phyloP scores from a whole-genome alignment of 192 early-diverging fungal genomes.

The Chytriomyces confervae region DNA sequence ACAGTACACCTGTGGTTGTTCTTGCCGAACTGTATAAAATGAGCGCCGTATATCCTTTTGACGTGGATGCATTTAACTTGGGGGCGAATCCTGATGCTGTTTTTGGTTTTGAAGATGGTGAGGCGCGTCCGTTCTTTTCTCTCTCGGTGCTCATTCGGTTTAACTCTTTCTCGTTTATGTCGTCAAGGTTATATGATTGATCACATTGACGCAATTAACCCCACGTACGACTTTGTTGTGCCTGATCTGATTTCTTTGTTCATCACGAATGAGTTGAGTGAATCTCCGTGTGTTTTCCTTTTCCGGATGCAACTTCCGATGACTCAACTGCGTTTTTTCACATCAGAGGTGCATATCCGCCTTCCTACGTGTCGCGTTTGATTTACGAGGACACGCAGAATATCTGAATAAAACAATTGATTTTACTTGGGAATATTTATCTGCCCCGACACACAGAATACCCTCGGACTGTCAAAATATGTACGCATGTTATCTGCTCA shows the following conservation, averaged over 20 bases:
- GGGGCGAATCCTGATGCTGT: slow-evolving; percentile 80
- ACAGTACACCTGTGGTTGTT: slow-evolving; percentile 92
- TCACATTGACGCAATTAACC: slow-evolving; percentile 81
- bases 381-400: slow-evolving; percentile 54
- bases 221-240: slow-evolving; percentile 89
- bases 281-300: not conserved
- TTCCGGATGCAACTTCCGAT: too few species aligned
- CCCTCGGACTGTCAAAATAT: not conserved
- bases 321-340: too few species aligned
- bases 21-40: slow-evolving; percentile 89
- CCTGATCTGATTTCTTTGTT: slow-evolving; percentile 90
- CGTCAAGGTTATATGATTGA: slow-evolving; percentile 73
- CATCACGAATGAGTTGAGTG: slow-evolving; percentile 83
- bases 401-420: slow-evolving; percentile 1
- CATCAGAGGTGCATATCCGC: slow-evolving; percentile 71
- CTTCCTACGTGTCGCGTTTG: slow-evolving; percentile 82
- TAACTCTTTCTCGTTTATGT: not conserved
- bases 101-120: slow-evolving; percentile 78
- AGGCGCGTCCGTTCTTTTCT: not conserved
- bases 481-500: slow-evolving; percentile 56
- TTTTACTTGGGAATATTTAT: not conserved
- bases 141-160: not conserved
- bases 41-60: slow-evolving; percentile 86
- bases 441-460: not conserved
- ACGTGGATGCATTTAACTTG: slow-evolving; percentile 83